Evolutionary conservation across 495 filamentous ascomycete species (phyloP), one percentile per base, ranked within the genome.

Genomic region (Podospora tetraspora): DNA sequence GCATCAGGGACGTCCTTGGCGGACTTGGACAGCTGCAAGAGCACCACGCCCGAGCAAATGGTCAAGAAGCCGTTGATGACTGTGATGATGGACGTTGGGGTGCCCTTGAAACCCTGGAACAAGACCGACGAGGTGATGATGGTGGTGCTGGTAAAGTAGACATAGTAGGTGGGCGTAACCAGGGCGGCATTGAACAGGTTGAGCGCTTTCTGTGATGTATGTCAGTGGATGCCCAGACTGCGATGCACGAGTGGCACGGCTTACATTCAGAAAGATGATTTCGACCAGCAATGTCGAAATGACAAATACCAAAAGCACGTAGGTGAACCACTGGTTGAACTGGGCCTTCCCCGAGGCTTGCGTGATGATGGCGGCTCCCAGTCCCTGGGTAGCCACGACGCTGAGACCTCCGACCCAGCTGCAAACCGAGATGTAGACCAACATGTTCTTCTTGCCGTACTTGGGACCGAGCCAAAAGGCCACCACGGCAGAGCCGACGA

Each of bases 161-260:
- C 95, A 75, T 99, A 99, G 79, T 99, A 99, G 4, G 95, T 99
- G 0, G 95, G 95, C 0, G 95, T 99, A 63, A 99, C 95, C 67
- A 99, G 86, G 1, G 95, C 95, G 30, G 95, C 96, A 75, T 99
- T 99, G 84, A 95, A 99, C 60, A 99, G 73, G 76, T 99, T 99
- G 57, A 99, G 85, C 21, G 95, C 95, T 97, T 99, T 99, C 95
- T 99, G 79, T 71, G 71, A 34, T 43, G 9, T n/a, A 11, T 12
- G 68, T 81, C 62, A 81, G 82, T 60, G 34, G 19, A 5, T 11
- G 3, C n/a, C 11, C 25, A 13, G 3, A 56, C 30, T 59, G 22
- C 43, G 10, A 25, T 25, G 25, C 6, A 12, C 37, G 30, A 5
- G 3, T n/a, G 25, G 19, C 10, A 32, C 25, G 27, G 84, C 93